Base-by-base conservation (phyloP, 768 basidiomycete genomes). In the Tylopilus vinaceipallidus region DNA sequence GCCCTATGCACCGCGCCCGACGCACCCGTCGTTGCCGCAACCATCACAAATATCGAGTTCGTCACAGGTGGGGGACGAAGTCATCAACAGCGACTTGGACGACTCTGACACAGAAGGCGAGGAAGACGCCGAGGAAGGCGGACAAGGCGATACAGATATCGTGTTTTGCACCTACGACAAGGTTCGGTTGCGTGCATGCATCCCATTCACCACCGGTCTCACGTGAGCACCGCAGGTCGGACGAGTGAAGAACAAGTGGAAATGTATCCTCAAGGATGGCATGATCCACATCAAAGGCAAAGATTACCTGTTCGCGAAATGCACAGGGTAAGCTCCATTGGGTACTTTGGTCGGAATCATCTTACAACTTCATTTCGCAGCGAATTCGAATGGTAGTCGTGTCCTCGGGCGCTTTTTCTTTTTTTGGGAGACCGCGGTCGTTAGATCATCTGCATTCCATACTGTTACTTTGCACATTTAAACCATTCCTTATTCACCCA, bases 221-320 rank as follows among this genome's bases (percentile, higher is more conserved):
- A 52, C 42, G 27, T 16, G 23, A 33, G 33, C 20, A 5, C 36
- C 35, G 17, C 57, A 98, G 95, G 95, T 98, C 30, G 93, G 95
- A 37, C 81, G 97, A n/a, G 95, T 98, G 22, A 99, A 98, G 74
- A 98, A 97, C 74, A 99, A 98, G 74, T 99, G 97, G 97, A 99
- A 98, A 76, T 95, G 94, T 52, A 84, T 91, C 20, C 78, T 99
- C 44, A 97, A 97, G 71, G 97, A 98, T 57, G 97, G 97, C 3
- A 92, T 98, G 86, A 90, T 98, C 55, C 91, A 93, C 59, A 82
- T 97, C 58, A 97, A 97, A 56, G 95, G 95, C 26, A 92, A 90
- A 62, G 97, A 99, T 63, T 99, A 98, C 72, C 79, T 99, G 14
- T 99, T 99, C 64, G 82, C 90, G 45, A 95, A 97, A 69, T 98